phyloP scores from a whole-genome alignment of 768 basidiomycete genomes.

The Dictyophora rubrovolvata region DNA sequence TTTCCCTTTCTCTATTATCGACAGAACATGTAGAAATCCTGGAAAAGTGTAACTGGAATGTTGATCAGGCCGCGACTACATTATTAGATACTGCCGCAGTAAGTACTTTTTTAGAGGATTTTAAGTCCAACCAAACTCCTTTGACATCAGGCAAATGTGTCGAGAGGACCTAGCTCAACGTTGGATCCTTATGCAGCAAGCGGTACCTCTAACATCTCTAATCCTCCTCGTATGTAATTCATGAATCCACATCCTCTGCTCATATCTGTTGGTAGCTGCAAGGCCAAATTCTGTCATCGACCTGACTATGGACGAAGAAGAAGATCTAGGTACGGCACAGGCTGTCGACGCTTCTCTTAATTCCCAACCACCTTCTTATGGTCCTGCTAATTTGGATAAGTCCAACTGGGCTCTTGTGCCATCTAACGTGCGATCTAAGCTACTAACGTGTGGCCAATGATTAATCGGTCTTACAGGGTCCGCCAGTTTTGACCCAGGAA shows the following conservation, averaged over 20 bases:
- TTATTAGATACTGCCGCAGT: conserved; percentile 2
- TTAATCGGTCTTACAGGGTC: neutral
- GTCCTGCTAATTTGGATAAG: conserved; percentile 1
- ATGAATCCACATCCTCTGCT: neutral
- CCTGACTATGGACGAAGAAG: conserved; percentile 6
- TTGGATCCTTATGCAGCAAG: neutral
- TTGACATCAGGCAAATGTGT: neutral
- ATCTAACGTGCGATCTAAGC: neutral
- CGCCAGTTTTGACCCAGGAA: conserved; percentile 6
- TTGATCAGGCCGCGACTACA: conserved; percentile 6
- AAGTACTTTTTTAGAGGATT: neutral
- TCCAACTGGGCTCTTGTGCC: conserved; percentile 7
- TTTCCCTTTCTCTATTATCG: neutral
- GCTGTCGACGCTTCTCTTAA: conserved; percentile 5
- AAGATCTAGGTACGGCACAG: neutral
- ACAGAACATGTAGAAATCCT: neutral
- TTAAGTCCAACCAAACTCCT: neutral
- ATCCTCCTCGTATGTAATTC: conserved; percentile 1
- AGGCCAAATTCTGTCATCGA: conserved; percentile 8
- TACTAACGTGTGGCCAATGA: neutral
- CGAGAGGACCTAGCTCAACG: neutral
- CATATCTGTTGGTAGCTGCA: neutral
- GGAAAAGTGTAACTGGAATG: conserved; percentile 6
- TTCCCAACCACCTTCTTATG: neutral
- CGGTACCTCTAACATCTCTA: neutral